These are phyloP conservation scores for Phoenix roebelenii DNA, from an alignment of 176 grass and related monocot species.

Conservation along the genomic window DNA sequence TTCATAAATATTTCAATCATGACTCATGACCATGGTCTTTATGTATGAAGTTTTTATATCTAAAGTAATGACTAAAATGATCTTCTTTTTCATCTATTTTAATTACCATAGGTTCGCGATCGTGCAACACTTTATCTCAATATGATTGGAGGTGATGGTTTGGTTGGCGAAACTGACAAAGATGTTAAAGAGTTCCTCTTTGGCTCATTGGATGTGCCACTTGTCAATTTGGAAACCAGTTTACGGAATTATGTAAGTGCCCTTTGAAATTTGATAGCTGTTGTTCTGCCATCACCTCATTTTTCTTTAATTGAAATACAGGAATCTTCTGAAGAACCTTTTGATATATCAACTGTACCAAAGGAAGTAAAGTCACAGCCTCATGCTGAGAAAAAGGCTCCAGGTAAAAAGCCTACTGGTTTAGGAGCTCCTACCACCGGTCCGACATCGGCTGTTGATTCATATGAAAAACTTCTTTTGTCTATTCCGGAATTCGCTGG, in stretches of 20 bases:
- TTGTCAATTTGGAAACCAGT: constrained; percentile 84
- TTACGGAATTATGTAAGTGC: constrained; percentile 69
- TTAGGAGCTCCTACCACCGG: constrained; percentile 45
- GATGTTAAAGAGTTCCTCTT: constrained; percentile 87
- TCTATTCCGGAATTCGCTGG: constrained; percentile 78
- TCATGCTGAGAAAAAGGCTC: constrained; percentile 82
- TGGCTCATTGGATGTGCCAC: constrained; percentile 85
- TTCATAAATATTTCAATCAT: too few relatives aligned
- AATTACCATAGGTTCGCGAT: constrained; percentile 59
- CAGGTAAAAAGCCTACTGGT: constrained; percentile 78
- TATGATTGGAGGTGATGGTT: constrained; percentile 52
- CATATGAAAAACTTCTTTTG: constrained; percentile 86
- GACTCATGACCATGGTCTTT: too few relatives aligned
- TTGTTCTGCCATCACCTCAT: constrained; percentile 9
- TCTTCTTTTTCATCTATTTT: too few relatives aligned
- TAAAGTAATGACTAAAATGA: too few relatives aligned
- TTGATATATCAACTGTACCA: constrained; percentile 75
- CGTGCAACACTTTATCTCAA: constrained; percentile 88
- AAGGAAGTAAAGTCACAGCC: constrained; percentile 83
- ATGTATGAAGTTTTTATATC: too few relatives aligned
- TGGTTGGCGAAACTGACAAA: constrained; percentile 61
- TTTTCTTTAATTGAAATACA: constrained; percentile 24
- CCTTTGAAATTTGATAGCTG: constrained; percentile 6
- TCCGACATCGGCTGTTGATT: constrained; percentile 55
- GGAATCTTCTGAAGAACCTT: constrained; percentile 74